Evolutionary conservation across 2,329 filamentous ascomycete species (phyloP), one percentile per base, ranked within the genome.

Genomic region (Penicillium sp.): DNA sequence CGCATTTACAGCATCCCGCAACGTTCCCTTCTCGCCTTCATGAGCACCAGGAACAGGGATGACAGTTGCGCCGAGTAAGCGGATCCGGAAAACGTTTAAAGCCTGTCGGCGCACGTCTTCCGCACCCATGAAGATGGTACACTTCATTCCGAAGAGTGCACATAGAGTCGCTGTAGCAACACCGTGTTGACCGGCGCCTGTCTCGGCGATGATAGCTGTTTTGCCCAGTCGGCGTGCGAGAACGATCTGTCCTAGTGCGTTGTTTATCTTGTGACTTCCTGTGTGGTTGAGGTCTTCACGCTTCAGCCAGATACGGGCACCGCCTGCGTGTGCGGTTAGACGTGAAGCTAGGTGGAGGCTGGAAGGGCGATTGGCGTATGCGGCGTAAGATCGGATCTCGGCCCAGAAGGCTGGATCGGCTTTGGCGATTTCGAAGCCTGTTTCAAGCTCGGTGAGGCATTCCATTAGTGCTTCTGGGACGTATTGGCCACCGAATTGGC

Each of bases 241-340:
- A 9, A 99, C 83, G 48, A 96, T 86, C 74, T 98, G 95, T 1
- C 95, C 95, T 1, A 98, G 81, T 0, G 93, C 93, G 68, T 98
- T 98, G 81, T 98, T 98, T 81, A 98, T 97, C 84, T 98, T 98
- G 82, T 98, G 93, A 59, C 90, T 93, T 62, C 93, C 95, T 6
- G 93, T 97, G 72, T 97, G 93, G 76, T 98, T 98, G 57, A 98
- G 80, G 72, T 98, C 93, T 77, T 98, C 95, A 65, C 95, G 87
- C 83, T 98, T 98, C 60, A 99, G 80, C 88, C 93, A 99, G 79
- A 99, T 96, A 68, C 90, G 95, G 37, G 93, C 93, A 55, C 93
- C 95, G 26, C 91, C 91, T 42, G 90, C 92, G 70, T 93, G 80
- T 71, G 93, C 87, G 0, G 93, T 96, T 58, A 98, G 80, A 43